Percentiles rank a stretch among this genome's conserved stretches.
Conservation (phyloP, 768 basidiomycete genomes). For the Termitomyces eurrhizus region DNA sequence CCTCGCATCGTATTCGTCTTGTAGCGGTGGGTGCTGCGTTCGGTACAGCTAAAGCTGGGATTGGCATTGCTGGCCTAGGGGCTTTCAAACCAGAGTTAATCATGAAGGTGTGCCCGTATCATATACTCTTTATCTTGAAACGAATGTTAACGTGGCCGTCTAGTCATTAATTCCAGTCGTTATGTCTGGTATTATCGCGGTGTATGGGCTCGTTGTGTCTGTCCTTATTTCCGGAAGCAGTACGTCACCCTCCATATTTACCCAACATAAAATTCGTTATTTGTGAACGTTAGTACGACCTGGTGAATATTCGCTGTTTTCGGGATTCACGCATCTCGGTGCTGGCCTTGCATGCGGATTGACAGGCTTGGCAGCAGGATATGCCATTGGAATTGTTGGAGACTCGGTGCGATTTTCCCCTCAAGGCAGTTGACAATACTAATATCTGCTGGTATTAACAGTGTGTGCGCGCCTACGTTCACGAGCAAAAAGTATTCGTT, state of each 20-base stretch:
- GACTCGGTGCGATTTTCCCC: conserved; percentile 64
- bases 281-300: conserved; percentile 50
- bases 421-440: background rate
- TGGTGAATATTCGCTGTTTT: conserved; percentile 73
- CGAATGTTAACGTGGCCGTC: background rate
- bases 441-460: background rate
- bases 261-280: background rate
- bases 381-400: conserved; percentile 91
- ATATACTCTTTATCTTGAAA: background rate
- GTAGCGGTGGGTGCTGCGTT: conserved; percentile 91
- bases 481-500: conserved; percentile 90
- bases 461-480: conserved; percentile 51
- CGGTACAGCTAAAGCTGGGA: conserved; percentile 95
- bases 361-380: conserved; percentile 90
- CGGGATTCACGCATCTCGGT: conserved; percentile 89
- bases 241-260: conserved; percentile 24
- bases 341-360: conserved; percentile 90
- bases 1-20: conserved; percentile 4
- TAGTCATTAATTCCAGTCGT: conserved; percentile 95
- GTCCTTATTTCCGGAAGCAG: conserved; percentile 79
- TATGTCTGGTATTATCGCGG: conserved; percentile 98
- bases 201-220: conserved; percentile 94
- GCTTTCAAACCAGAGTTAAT: conserved; percentile 94
- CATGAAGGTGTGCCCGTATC: conserved; percentile 74
- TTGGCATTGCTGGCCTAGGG: conserved; percentile 94